Conservation (phyloP, 2,329 filamentous ascomycete species). For the Arachnomyces sp. region DNA sequence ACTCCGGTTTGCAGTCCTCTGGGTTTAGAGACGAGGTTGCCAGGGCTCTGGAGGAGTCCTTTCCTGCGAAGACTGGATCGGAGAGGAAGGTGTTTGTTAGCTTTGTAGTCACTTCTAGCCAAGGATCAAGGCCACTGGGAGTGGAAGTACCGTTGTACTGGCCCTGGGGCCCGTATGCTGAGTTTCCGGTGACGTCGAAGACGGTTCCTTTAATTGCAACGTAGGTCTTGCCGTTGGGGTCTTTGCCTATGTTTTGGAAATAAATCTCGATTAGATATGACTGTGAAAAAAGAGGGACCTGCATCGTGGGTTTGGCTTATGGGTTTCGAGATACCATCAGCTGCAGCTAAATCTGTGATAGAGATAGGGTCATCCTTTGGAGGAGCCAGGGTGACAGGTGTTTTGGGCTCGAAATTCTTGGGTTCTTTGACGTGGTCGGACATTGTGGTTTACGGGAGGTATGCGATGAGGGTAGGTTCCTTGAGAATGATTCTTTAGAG, state of each 20-base stretch:
- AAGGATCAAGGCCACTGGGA: not conserved
- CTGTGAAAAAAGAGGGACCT: conserved; percentile 1
- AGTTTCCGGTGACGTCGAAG: conserved; percentile 88
- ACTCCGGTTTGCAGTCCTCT: conserved; percentile 75
- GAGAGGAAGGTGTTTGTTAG: not conserved
- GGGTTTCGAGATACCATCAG: conserved; percentile 58
- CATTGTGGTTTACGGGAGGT: conserved; percentile 17
- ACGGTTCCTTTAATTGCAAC: conserved; percentile 75
- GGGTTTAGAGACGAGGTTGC: conserved; percentile 76
- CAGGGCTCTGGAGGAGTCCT: conserved; percentile 88
- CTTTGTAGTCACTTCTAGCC: not conserved
- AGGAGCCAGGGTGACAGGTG: conserved; percentile 52
- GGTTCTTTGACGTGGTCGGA: conserved; percentile 20
- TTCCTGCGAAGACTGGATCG: conserved; percentile 76
- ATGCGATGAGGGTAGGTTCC: not conserved
- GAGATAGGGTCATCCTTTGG: conserved; percentile 85
- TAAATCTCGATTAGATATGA: conserved; percentile 6
- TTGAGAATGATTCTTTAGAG: not conserved
- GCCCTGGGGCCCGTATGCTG: conserved; percentile 72
- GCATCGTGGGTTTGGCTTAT: conserved; percentile 1
- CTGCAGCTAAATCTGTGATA: conserved; percentile 67
- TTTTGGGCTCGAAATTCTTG: conserved; percentile 35
- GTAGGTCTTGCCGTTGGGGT: conserved; percentile 44
- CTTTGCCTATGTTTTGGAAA: conserved; percentile 23
- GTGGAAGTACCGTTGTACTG: conserved; percentile 67